Base-by-base conservation (phyloP, 495 filamentous ascomycete species). In the Tuber melanosporum region DNA sequence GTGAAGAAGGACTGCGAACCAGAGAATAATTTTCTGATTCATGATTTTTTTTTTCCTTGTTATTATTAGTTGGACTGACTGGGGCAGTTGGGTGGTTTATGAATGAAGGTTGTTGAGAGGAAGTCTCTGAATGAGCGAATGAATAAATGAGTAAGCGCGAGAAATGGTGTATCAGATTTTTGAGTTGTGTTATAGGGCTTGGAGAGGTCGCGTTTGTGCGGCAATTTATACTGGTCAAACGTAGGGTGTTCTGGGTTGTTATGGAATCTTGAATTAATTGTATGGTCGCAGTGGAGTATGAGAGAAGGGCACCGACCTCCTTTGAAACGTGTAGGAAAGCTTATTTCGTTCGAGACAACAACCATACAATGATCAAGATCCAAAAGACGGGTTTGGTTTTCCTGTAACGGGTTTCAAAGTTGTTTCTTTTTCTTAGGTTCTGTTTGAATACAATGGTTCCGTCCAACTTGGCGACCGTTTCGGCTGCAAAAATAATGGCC, bases 21-120 rank as follows among this genome's bases (percentile, higher is more conserved):
- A 83, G 69, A 87, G 87, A 73, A 92, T 77, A n/a, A 86, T 47
- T 69, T 84, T 83, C 72, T 84, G 81, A 70, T n/a, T 26, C 57
- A 66, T 66, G 22, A 26, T 66, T 7, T 3, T 0, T 36, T 32
- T 0, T 66, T 66, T 66, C 32, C 1, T 12, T 3, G 20, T 62
- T 17, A 1, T 36, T 36, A 2, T 36, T 0, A 8, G 57, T 66
- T 7, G 26, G 26, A 19, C n/a, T 15, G 26, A 4, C 14, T 36
- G 26, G 0, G 3, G 26, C 3, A 66, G 26, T 17, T 0, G 22
- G 22, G 5, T 6, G 12, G 1, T 66, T 36, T 66, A 10, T 66
- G 2, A 66, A 3, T 14, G 26, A 15, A 36, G 26, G 5, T 66
- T 66, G 26, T 36, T 17, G 57, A 15, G n/a, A 15, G 3, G 6